Evolutionary conservation across 2,329 filamentous ascomycete genomes (phyloP), one percentile per base, ranked within the genome.

Genomic region (Colletotrichum eremochloae): DNA sequence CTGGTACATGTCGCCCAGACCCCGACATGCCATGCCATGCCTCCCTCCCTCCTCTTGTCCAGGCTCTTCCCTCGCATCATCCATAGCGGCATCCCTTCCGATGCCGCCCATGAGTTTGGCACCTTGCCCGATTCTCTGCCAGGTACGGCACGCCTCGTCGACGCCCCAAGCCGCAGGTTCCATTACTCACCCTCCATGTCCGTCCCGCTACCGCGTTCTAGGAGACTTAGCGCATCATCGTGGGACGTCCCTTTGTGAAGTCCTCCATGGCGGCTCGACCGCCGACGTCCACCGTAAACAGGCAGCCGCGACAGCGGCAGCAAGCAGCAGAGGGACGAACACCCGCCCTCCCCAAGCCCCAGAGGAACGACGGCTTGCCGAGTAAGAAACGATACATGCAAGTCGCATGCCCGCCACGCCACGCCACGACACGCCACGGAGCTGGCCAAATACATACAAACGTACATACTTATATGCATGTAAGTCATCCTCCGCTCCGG

Each of bases 91-190:
- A 69, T 72, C 70, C 70, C 70, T 72, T 61, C 69, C 69, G 65
- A 69, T 68, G 58, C 20, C 52, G 57, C 42, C 53, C 60, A 42
- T 69, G 69, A 44, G 68, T 67, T 68, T 58, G 65, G 52, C 65
- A 63, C 58, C 42, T 72, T 64, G 46, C 70, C 60, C 46, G 29
- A 52, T 60, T 65, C 70, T 72, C 67, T 70, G 60, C 53, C 66
- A 72, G 70, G 66, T 56, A 72, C 70, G 55, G 55, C 44, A 71
- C 66, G 66, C 66, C 66, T 69, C 60, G 36, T 63, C 46, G 46
- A 72, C 70, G 70, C 69, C 66, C 64, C 69, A 61, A 64, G 58
- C 65, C 53, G 36, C 52, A 57, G 33, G 48, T 67, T 36, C 63
- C 67, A 64, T 33, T 18, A 56, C 50, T 42, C 33, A 42, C 42